phyloP scores from a whole-genome alignment of 73 alveolate genomes.

The Paramecium sonneborni region DNA sequence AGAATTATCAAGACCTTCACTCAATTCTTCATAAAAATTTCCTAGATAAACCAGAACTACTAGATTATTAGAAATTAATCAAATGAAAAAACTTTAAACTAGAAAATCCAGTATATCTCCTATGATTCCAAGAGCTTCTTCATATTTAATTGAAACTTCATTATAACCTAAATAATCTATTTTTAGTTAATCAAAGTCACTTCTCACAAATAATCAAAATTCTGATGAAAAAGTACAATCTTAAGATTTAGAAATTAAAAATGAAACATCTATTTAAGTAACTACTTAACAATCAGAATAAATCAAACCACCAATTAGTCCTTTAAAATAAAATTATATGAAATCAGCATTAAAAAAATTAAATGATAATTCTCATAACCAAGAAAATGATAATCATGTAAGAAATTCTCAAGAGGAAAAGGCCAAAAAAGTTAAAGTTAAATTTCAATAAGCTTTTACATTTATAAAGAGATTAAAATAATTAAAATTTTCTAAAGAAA shows the following conservation, averaged over 20 bases:
- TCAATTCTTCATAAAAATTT: background rate
- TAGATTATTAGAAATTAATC: background rate
- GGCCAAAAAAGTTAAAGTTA: background rate
- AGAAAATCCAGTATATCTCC: slow-evolving; percentile 14
- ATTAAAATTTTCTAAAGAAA: background rate
- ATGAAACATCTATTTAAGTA: background rate
- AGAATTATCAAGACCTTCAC: background rate
- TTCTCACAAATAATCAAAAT: background rate
- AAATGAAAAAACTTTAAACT: background rate
- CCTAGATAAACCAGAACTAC: background rate
- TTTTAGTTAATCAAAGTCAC: background rate
- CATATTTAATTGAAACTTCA: background rate
- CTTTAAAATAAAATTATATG: background rate
- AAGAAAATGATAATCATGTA: background rate
- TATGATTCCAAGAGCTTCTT: background rate
- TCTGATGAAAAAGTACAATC: background rate
- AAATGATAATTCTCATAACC: background rate
- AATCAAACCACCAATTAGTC: background rate
- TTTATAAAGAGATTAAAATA: background rate
- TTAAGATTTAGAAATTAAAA: background rate
- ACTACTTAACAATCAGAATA: background rate
- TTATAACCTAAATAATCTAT: background rate
- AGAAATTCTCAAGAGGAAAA: background rate
- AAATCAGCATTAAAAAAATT: slow-evolving; percentile 5
- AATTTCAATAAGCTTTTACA: background rate